Base-by-base conservation (phyloP, 305 asterid species). In the Petunia hybrid region DNA sequence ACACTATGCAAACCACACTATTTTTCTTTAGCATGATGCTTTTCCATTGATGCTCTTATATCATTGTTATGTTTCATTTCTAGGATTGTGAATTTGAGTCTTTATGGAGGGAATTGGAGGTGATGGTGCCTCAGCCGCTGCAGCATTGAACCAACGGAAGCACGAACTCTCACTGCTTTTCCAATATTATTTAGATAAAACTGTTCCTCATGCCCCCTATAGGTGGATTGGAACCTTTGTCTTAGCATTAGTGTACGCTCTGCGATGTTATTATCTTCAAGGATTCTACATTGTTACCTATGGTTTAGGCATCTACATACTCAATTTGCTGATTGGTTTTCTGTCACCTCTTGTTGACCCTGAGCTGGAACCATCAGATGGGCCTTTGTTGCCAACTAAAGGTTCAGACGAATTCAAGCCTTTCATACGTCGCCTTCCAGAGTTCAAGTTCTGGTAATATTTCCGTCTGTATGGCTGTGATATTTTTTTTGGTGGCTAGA, bases 281-380 rank as follows among this genome's bases (percentile, higher is more conserved):
- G 97, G 97, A 57, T 94, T 91, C 89, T 94, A 90, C 88, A 88
- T 94, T 77, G 89, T 94, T 42, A 77, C 88, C 78, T 93, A 93
- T 78, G 98, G 97, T 68, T 76, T 94, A 87, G 98, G 96, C 75
- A 94, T 94, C 89, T 94, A 94, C 82, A 74, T 94, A 84, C 92
- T 94, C 84, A 94, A 94, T 89, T 85, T 94, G 86, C 93, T 94
- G 78, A 94, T 94, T 71, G 98, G 98, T 62, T 94, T 94, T 86
- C 86, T 94, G 87, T 94, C 97, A 4, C 97, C 96, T 53, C 94
- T 94, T 77, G 97, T 88, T 88, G 98, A 93, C 80, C 97, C 98
- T 1, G 97, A 93, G 85, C 16, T 90, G 82, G 97, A 93, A 63
- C 87, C 82, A 14, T 80, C 88, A 13, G 57, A 53, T 62, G 39